Base-by-base conservation (phyloP, 352 stramenopile species). In the Blastocystis sp. region DNA sequence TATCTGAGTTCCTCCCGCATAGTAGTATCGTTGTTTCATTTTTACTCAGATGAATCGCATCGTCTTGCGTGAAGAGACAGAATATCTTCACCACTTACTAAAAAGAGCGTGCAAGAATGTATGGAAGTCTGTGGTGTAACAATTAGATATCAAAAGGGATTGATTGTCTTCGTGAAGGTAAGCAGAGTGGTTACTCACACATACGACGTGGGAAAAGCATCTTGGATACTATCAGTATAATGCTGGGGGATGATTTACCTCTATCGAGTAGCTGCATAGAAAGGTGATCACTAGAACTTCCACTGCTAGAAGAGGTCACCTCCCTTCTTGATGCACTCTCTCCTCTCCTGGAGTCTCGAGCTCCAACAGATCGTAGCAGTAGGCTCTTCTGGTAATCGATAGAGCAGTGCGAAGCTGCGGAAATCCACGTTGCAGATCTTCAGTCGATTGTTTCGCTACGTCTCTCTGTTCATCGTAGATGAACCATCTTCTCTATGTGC, bases 201-300 rank as follows among this genome's bases (percentile, higher is more conserved):
- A 4, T 81, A 13, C 24, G 65, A 4, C 3, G 3, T 24, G 26
- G 45, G 0, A 63, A 53, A 16, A 26, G 45, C 18, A 62, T n/a
- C 37, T 39, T 81, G 16, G 65, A 63, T 20, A 53, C 63, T 63
- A 64, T 81, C 39, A 13, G 70, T 64, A 41, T 26, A 30, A 81
- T 81, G 4, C 39, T 81, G 70, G 70, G 70, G 5, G 24, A 81
- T 16, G 70, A 81, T 20, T 53, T 81, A 6, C 70, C 70, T 47
- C 13, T 81, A 11, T 63, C 34, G 26, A 81, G 70, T 81, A 41
- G 13, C 5, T 13, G 20, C 7, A 65, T 16, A 13, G 50, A n/a
- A n/a, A n/a, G 50, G 11, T 63, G 18, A 37, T 3, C 45, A n/a
- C 3, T 34, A 47, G 70, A 81, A 20, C 43, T 81, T 45, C 70